A percentile compares a stretch with the other conserved stretches of the same genome.
phyloP scores from a whole-genome alignment of 306 rosid species.

The Castanea sativa region DNA sequence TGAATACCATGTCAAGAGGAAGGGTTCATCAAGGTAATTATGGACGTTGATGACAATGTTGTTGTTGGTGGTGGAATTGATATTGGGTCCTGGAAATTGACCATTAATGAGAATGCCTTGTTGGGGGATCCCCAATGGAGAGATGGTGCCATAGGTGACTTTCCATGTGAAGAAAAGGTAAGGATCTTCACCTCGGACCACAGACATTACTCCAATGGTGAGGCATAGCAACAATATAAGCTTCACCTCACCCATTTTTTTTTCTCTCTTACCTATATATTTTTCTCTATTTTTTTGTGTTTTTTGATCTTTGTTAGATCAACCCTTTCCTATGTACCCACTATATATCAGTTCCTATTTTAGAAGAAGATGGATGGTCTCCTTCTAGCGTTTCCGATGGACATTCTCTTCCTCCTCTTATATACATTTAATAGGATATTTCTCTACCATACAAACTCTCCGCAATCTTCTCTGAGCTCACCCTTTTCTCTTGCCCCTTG shows the following conservation, averaged over 20 bases:
- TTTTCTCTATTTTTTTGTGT: neutral
- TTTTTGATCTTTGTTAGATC: neutral
- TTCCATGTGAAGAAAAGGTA: constrained; percentile 68
- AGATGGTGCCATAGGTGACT: constrained; percentile 64
- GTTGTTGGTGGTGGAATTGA: constrained; percentile 79
- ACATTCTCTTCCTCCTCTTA: neutral
- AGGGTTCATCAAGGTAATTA: constrained; percentile 80
- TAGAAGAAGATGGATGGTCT: neutral
- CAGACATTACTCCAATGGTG: neutral
- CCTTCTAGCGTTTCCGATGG: neutral
- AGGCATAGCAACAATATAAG: neutral
- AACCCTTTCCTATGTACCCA: neutral
- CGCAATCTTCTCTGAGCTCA: neutral
- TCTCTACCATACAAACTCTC: neutral
- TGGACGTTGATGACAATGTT: constrained; percentile 60
- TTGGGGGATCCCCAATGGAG: constrained; percentile 81
- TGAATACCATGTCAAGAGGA: constrained; percentile 61
- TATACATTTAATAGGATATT: neutral
- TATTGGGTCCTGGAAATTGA: constrained; percentile 76
- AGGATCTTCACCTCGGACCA: constrained; percentile 60
- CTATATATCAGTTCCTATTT: neutral
- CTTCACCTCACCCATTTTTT: neutral
- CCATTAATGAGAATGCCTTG: constrained; percentile 84
- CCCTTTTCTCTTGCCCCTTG: constrained; percentile 1
- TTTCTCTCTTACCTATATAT: neutral